Evolutionary conservation across 306 rosid genomes (phyloP).

Genomic region (Glycine tomentella): DNA sequence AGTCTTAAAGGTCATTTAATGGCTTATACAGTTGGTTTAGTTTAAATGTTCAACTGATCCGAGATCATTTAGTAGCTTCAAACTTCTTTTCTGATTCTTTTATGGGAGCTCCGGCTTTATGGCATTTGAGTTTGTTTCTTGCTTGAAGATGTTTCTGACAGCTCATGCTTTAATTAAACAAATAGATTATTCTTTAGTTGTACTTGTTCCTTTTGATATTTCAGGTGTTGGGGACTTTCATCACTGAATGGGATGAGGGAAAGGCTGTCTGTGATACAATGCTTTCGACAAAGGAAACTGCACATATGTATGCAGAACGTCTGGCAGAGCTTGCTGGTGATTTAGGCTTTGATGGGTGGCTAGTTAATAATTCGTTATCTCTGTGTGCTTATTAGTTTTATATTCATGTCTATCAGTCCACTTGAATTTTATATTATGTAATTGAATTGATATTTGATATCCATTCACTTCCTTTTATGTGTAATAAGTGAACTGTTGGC

Average conservation of each 20-base stretch:
- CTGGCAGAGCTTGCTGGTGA: slow-evolving; percentile 77
- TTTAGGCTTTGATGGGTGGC: slow-evolving; percentile 98
- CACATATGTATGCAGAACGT: slow-evolving; percentile 83
- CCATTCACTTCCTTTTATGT: slow-evolving; percentile 23
- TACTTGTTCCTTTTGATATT: slow-evolving; percentile 27
- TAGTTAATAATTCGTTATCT: slow-evolving; percentile 58
- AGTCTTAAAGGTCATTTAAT: neutral
- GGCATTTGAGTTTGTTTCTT: no score
- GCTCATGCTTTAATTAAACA: neutral
- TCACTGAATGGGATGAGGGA: slow-evolving; percentile 87
- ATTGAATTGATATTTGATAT: slow-evolving; percentile 25
- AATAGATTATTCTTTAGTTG: slow-evolving; percentile 23
- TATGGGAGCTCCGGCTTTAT: no score
- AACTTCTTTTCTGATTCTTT: no score
- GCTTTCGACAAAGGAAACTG: slow-evolving; percentile 74
- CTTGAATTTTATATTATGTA: slow-evolving; percentile 27
- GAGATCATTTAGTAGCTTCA: neutral
- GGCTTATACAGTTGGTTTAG: neutral
- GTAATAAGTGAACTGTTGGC: slow-evolving; percentile 28
- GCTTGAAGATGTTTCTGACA: no score
- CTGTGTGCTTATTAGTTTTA: slow-evolving; percentile 4
- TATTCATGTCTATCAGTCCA: neutral
- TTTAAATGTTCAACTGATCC: neutral
- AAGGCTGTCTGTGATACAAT: slow-evolving; percentile 58
- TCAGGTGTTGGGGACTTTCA: slow-evolving; percentile 93